Conservation (phyloP, 1,284 basidiomycete species). For the Meripilus lineatus region DNA sequence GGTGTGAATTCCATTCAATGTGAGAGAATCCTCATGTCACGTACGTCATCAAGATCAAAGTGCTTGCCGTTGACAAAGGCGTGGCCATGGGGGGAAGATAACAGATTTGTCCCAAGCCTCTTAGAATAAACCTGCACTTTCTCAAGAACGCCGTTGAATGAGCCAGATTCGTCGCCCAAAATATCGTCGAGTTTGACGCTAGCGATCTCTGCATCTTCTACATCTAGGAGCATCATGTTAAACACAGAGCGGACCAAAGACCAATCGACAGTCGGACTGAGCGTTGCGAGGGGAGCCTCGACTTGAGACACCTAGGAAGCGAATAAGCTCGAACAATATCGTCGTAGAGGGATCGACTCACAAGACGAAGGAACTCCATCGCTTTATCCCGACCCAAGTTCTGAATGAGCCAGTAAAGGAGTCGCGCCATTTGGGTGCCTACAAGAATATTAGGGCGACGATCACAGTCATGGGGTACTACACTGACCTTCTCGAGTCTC, state of each 20-base stretch:
- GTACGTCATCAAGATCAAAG: constrained; percentile 60
- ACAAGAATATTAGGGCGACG: not conserved
- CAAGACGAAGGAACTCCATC: constrained; percentile 53
- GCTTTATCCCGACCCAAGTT: constrained; percentile 61
- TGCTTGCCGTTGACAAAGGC: constrained; percentile 89
- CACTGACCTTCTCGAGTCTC: constrained; percentile 53
- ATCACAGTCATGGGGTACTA: not conserved
- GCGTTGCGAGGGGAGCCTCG: constrained; percentile 27
- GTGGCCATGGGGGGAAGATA: constrained; percentile 45
- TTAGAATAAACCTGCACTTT: constrained; percentile 46
- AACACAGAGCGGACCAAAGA: constrained; percentile 38
- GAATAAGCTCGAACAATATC: not conserved
- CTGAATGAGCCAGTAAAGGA: constrained; percentile 66
- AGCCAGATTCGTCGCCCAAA: constrained; percentile 27
- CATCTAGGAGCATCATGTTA: constrained; percentile 28
- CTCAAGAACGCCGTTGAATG: constrained; percentile 29
- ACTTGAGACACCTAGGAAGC: constrained; percentile 36
- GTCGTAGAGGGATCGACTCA: constrained; percentile 26
- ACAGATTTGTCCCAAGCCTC: constrained; percentile 44
- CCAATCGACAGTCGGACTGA: constrained; percentile 40
- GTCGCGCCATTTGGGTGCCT: constrained; percentile 68
- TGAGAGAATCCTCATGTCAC: too few species aligned
- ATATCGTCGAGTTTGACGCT: constrained; percentile 38
- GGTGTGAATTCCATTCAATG: too few species aligned
- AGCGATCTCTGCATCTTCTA: constrained; percentile 20